Evolutionary conservation across 257 asterid species (phyloP).

Genomic region (Coffea canephora): DNA sequence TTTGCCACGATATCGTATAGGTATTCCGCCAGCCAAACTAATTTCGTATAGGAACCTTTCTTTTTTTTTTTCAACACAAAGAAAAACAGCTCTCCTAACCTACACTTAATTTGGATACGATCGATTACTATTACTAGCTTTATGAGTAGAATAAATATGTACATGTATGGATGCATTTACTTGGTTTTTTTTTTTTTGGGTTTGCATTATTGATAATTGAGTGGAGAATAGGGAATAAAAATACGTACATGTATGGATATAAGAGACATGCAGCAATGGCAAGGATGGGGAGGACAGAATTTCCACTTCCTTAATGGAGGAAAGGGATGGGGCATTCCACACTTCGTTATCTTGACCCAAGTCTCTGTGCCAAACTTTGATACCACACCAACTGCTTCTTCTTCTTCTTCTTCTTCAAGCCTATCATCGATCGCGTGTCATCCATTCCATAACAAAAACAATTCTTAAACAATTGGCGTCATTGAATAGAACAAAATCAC

Average conservation of each 20-base stretch:
- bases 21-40: too few relatives aligned
- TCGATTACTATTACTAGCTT: too few relatives aligned
- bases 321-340: conserved; percentile 86
- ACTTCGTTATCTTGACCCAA: conserved; percentile 58
- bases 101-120: neutral
- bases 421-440: conserved; percentile 1
- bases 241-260: neutral
- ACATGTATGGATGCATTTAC: neutral
- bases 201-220: too few relatives aligned
- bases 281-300: conserved; percentile 91
- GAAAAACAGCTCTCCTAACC: neutral
- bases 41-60: too few relatives aligned
- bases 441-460: conserved; percentile 14
- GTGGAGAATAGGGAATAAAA: neutral
- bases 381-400: conserved; percentile 18
- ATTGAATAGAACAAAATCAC: conserved; percentile 34
- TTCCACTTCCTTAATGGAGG: conserved; percentile 72
- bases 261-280: conserved; percentile 62
- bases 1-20: too few relatives aligned
- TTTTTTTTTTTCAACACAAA: neutral
- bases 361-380: conserved; percentile 41
- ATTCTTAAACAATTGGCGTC: conserved; percentile 18
- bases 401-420: conserved; percentile 5
- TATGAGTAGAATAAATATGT: neutral
- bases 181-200: too few relatives aligned